phyloP scores from a whole-genome alignment of 345 rosid species.

The Eucalyptus regnans region DNA sequence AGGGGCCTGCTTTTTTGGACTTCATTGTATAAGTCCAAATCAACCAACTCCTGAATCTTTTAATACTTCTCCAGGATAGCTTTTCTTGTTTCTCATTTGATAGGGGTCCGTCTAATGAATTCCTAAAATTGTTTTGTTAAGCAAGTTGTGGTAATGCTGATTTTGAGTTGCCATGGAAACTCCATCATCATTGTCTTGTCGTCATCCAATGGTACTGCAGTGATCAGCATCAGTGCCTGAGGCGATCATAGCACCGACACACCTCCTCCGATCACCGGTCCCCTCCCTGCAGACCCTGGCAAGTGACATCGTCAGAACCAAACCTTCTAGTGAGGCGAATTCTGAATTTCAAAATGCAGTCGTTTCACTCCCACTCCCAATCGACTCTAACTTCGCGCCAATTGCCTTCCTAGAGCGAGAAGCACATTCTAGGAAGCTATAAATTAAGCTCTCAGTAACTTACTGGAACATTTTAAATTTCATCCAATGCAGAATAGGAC shows the following conservation, averaged over 20 bases:
- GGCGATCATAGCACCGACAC: constrained; percentile 61
- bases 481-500: not conserved
- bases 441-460: not conserved
- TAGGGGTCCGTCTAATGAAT: not conserved
- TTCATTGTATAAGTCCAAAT: not conserved
- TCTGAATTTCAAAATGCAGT: not conserved
- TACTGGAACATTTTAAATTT: not conserved
- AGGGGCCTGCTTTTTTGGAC: not conserved
- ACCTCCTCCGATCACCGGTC: constrained; percentile 61
- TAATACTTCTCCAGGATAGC: not conserved
- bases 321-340: constrained; percentile 53
- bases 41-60: not conserved
- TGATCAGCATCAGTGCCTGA: constrained; percentile 77
- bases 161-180: constrained; percentile 4
- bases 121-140: not conserved
- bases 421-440: not conserved
- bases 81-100: not conserved
- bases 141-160: constrained; percentile 26
- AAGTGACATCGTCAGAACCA: constrained; percentile 61
- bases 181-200: constrained; percentile 17
- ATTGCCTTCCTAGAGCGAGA: not conserved
- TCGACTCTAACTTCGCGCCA: not conserved
- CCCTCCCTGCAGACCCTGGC: constrained; percentile 64
- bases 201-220: constrained; percentile 67
- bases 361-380: not conserved